Base-by-base conservation (phyloP, 2,329 filamentous ascomycete genomes). In the Aspergillus puulaauensis region DNA sequence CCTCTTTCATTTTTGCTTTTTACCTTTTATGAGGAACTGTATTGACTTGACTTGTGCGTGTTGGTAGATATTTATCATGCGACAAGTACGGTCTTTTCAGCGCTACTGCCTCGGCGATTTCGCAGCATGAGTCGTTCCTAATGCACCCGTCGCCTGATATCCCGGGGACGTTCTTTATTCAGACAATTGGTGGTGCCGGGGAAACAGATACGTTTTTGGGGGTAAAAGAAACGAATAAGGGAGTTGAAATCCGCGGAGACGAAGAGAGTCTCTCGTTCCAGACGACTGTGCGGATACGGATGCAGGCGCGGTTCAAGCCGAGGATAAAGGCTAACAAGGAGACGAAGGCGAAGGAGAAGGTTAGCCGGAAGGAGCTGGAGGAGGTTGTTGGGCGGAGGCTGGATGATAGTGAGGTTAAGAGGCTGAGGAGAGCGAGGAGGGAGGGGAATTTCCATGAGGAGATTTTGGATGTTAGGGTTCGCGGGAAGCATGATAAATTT, bases 291-390 rank as follows among this genome's bases (percentile, higher is more conserved):
- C 83, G 91, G 50, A 85, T 98, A 67, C 89, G 93, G 54, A 97
- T 98, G 93, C 93, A 98, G 78, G 91, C 93, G 21, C 83, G 90
- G 51, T 98, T 96, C 79, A 97, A 97, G 80, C 93, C 93, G 8
- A 84, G 84, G 61, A 75, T 95, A 46, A 90, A 89, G 75, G 88
- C 88, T 9, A 85, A 82, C 0, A 96, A 93, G 76, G 91, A 93
- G 71, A 90, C 91, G 63, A 95, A 90, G 78, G 89, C 90, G 0
- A 83, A 84, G 65, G 88, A 93, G 67, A 96, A 93, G 79, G 90
- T 99, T 57, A 93, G 88, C 68, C 83, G 90, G 61, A 88, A 88
- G 68, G 91, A 97, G 76, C 78, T 97, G 47, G 93, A 97, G 76
- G 87, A 86, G 46, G 87, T 89, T 3, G 91, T 89, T 0, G 93